Evolutionary conservation across 306 rosid species (phyloP), one percentile per base, ranked within the genome.

Genomic region (Castanopsis chinensis): DNA sequence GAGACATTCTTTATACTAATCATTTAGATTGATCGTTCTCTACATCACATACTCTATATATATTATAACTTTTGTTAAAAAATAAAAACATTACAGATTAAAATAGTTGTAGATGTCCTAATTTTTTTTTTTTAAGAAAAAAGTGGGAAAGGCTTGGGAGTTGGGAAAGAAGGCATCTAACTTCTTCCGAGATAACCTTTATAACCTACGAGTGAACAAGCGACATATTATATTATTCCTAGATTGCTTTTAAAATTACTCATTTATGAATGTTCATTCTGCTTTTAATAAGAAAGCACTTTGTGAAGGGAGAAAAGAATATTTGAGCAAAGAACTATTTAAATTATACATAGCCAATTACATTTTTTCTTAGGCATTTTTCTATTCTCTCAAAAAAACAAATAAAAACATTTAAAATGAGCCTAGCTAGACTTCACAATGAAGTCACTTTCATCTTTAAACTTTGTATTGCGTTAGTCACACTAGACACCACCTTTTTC

Each of bases 381-480:
- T 20, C 54, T 45, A 5, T 49, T 23, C 2, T 33, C 37, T 73
- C 1, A 32, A 25, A 41, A 7, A 41, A 41, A 37, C 11, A 7
- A 37, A 41, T 41, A 7, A 41, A 41, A 20, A 37, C 6, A 73
- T 27, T 71, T 28, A 33, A 59, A 78, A 74, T 35, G 20, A 74
- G 67, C 54, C 52, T 63, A 81, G 79, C 52, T 63, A 81, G 79
- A 72, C 86, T 85, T 90, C 79, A 72, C 21, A 52, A 17, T 49
- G 83, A 85, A 87, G 83, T 73, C 70, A 82, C 19, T 69, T 71
- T 72, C 69, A 78, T 70, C 80, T 69, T 84, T 77, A 23, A 45
- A 56, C 72, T 71, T 77, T 74, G 52, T 79, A 65, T 30, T 70
- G 71, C 27, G 70, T 75, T 83, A 80, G 74, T 64, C 77, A 59